phyloP scores from a whole-genome alignment of 2,329 filamentous ascomycete species.

The Cladosporium sp. region DNA sequence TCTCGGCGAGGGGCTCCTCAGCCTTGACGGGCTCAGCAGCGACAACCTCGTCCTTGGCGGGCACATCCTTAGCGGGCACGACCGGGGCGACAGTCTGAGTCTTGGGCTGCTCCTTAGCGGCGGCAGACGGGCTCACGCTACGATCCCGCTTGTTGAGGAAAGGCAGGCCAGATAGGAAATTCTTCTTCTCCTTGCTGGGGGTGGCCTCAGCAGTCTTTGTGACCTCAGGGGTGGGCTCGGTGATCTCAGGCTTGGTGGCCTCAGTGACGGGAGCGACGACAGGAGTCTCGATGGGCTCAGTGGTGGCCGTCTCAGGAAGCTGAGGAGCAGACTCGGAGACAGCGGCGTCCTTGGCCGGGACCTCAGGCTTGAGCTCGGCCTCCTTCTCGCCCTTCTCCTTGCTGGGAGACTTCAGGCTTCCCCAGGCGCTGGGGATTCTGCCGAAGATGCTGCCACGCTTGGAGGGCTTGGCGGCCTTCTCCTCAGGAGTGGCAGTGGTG shows the following conservation, averaged over 20 bases:
- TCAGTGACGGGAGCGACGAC: conserved; percentile 35
- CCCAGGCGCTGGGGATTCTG: conserved; percentile 59
- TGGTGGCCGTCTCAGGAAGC: conserved; percentile 43
- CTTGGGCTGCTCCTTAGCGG: conserved; percentile 39
- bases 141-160: conserved; percentile 37
- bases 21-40: conserved; percentile 36
- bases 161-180: conserved; percentile 34
- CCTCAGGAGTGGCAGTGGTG: conserved; percentile 42
- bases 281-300: conserved; percentile 36
- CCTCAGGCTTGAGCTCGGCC: conserved; percentile 58
- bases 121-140: conserved; percentile 38
- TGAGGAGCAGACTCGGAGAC: conserved; percentile 38
- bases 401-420: conserved; percentile 53
- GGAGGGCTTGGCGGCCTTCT: conserved; percentile 68
- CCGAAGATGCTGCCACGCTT: conserved; percentile 88
- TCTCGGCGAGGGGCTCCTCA: conserved; percentile 26
- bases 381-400: conserved; percentile 73
- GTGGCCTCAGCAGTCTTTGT: conserved; percentile 39
- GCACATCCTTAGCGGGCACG: conserved; percentile 21
- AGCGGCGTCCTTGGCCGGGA: conserved; percentile 52
- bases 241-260: conserved; percentile 28
- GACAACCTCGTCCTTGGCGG: conserved; percentile 24
- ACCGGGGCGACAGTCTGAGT: conserved; percentile 30
- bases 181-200: conserved; percentile 37
- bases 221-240: conserved; percentile 37